Evolutionary conservation across 805 yeast species (phyloP).

Genomic region (Grigorovia yakushimaensis): DNA sequence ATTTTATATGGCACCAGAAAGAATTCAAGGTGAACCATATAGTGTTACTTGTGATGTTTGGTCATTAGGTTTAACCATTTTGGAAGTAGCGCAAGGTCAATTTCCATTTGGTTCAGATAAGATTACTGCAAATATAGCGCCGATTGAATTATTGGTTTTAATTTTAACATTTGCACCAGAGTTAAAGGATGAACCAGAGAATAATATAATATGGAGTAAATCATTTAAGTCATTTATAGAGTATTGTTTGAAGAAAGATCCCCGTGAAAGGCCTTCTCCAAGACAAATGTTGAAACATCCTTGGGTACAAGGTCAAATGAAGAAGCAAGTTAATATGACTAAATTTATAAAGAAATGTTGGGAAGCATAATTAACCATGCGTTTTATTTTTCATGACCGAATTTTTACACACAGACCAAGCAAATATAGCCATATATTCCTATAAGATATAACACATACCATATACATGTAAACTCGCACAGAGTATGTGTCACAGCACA

Average conservation of each 20-base stretch:
- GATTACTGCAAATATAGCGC: conserved; percentile 47
- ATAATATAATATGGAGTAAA: conserved; percentile 70
- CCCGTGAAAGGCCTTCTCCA: conserved; percentile 78
- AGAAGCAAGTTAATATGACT: conserved; percentile 71
- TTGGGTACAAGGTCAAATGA: conserved; percentile 76
- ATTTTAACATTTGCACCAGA: conserved; percentile 78
- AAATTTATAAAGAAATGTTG: conserved; percentile 71
- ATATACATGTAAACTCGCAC: neutral
- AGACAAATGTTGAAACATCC: conserved; percentile 90
- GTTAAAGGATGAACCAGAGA: conserved; percentile 65
- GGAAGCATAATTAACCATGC: conserved; percentile 30
- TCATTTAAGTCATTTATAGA: conserved; percentile 75
- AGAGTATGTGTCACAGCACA: too few species aligned
- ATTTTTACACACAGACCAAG: neutral
- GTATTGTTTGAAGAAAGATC: conserved; percentile 73
- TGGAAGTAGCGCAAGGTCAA: conserved; percentile 88
- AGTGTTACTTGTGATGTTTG: conserved; percentile 94
- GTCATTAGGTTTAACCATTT: conserved; percentile 85
- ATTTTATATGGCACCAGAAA: conserved; percentile 97
- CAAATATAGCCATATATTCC: neutral
- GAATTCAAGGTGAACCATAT: conserved; percentile 92
- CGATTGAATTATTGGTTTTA: conserved; percentile 75
- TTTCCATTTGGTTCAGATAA: conserved; percentile 61
- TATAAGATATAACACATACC: neutral
- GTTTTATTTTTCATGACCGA: too few species aligned